Evolutionary conservation across 495 filamentous ascomycete genomes (phyloP), one percentile per base, ranked within the genome.

Genomic region (Pseudomonodictys pantanalensis): DNA sequence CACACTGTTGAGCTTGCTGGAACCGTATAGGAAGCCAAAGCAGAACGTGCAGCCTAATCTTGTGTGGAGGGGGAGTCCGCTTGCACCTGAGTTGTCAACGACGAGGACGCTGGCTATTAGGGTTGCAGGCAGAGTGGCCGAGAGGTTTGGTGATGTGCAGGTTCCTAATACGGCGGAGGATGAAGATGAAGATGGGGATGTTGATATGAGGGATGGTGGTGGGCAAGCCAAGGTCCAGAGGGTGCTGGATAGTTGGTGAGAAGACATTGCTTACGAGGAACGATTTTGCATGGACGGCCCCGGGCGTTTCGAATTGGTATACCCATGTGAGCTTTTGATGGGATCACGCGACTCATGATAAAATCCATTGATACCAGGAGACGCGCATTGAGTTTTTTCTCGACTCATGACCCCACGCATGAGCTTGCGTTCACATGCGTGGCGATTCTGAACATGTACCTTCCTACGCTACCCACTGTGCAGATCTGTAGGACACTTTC

Each of bases 41-140:
- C 67, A 76, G 32, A 78, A 77, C 42, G 81, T 95, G 23, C 90
- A 95, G 66, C 84, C 85, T 22, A 95, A 92, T 71, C 74, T 95
- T 17, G 79, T 90, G 9, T 87, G 83, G 12, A 80, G 81, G 41
- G 85, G 90, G 70, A 86, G 86, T n/a, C 83, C 86, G 62, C 69
- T 95, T 22, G 82, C 83, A 60, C 75, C 77, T 38, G 90, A 95
- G 71, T 67, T 95, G 60, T 83, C 87, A 66, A 84, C 80, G 62
- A 92, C 90, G 84, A 80, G 86, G 33, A 81, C 90, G 69, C 74
- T 95, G 56, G 82, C 88, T 41, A 83, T 85, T 18, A 79, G 88
- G 42, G 86, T 92, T 24, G 81, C 82, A 2, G 87, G 78, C 2
- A 76, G 86, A 50, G 75, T 90, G 38, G 64, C 65, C 2, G 60